Evolutionary conservation across 1,139 yeast genomes (phyloP), one percentile per base, ranked within the genome.

Genomic region (Ashbya aceris): DNA sequence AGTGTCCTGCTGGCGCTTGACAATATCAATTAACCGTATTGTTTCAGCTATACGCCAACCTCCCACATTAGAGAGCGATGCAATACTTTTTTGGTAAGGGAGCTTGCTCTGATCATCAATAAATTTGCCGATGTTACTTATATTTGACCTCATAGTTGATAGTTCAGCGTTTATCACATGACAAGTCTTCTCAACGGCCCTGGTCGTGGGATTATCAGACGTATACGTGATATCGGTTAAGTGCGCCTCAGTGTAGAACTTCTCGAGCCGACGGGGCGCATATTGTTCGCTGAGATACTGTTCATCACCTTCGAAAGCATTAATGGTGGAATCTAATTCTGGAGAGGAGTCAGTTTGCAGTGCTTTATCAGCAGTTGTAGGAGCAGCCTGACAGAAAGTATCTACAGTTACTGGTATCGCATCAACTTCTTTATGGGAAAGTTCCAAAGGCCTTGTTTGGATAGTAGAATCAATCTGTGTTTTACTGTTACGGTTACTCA

Each of bases 21-120:
- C 35, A 7, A 61, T 52, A 2, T 50, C 46, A 3, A 44, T 39
- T 8, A 69, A 41, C 2, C 52, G 53, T 1, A 40, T 38, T 8
- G 56, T 56, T 47, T 72, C 75, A 30, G 56, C 45, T 10, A 71
- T 45, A 49, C 71, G 67, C 76, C 76, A 71, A 11, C 61, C 62
- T 10, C 61, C 55, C 2, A 52, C 35, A 30, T 52, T 49, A 10
- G 45, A 33, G 4, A 59, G 23, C 8, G 57, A 46, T 29, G 44
- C 28, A 40, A 37, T 44, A 10, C 56, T 47, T 31, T 58, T 53
- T 9, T 45, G 49, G 1, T 56, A 38, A n/a, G 51, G 42, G n/a
- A 42, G 40, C 3, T 56, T 51, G 9, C 58, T 40, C 40, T 72
- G 74, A 40, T 68, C 71, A 8, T 46, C 41, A 12, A 72, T 43